These are phyloP conservation scores for Gossypium davidsonii DNA, from an alignment of 441 rosid species.

Conservation along the genomic window DNA sequence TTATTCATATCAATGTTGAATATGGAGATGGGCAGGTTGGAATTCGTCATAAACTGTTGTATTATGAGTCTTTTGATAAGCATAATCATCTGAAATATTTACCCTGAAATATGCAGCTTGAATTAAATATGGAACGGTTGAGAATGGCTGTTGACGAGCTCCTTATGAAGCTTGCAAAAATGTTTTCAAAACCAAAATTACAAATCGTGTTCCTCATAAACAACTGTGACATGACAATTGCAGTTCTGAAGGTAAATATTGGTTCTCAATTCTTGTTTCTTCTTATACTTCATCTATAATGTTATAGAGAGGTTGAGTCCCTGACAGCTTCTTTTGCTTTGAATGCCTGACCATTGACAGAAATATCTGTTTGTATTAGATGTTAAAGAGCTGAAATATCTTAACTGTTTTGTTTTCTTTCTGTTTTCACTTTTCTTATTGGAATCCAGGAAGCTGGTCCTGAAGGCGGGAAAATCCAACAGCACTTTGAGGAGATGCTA, in stretches of 20 bases:
- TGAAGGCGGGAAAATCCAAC: conserved; percentile 89
- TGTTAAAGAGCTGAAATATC: not conserved
- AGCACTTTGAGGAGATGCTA: conserved; percentile 85
- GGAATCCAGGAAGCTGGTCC: conserved; percentile 82
- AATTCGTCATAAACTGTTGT: not conserved
- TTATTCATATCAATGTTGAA: conserved; percentile 89
- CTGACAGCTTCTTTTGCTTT: conserved; percentile 2
- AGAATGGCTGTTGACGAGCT: conserved; percentile 94
- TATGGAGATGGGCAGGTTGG: conserved; percentile 97
- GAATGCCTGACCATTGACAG: not conserved
- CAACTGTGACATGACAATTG: conserved; percentile 94
- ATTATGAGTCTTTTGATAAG: not conserved
- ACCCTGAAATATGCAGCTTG: conserved; percentile 60
- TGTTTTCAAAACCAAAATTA: conserved; percentile 65
- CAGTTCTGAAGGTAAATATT: conserved; percentile 65
- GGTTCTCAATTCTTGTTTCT: not conserved
- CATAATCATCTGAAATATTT: not conserved
- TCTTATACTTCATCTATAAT: not conserved
- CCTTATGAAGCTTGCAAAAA: conserved; percentile 77
- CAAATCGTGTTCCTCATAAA: conserved; percentile 90
- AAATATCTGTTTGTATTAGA: not conserved
- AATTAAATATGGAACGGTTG: conserved; percentile 86
- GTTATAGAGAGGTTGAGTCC: not conserved
- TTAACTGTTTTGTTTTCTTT: conserved; percentile 5
- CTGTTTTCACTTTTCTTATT: conserved; percentile 8